These are phyloP conservation scores for Silene conica DNA, from an alignment of 148 eudicot species.

Conservation along the genomic window DNA sequence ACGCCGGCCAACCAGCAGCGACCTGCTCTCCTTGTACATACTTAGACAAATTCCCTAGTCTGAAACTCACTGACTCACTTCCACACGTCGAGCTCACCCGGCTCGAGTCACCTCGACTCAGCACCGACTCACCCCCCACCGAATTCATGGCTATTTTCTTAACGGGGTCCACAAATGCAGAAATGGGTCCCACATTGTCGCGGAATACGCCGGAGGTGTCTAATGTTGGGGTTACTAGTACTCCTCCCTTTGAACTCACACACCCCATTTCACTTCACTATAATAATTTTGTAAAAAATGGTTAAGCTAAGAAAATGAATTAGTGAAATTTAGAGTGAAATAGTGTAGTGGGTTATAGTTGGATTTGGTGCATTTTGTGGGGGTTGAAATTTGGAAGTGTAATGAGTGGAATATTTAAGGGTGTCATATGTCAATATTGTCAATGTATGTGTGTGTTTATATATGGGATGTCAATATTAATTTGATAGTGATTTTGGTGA, in stretches of 20 bases:
- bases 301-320: no score
- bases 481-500: background rate
- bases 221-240: slow-evolving; percentile 65
- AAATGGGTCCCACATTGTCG: slow-evolving; percentile 29
- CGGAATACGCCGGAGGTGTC: slow-evolving; percentile 63
- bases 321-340: background rate
- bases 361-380: background rate
- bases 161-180: background rate
- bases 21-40: slow-evolving; percentile 75
- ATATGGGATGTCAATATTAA: no score
- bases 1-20: slow-evolving; percentile 99
- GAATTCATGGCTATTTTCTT: background rate
- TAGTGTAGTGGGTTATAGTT: background rate
- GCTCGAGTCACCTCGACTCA: slow-evolving; percentile 35
- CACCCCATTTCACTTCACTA: slow-evolving; percentile 61
- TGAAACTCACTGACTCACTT: slow-evolving; percentile 67
- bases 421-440: background rate
- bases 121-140: slow-evolving; percentile 8
- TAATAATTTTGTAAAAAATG: no score
- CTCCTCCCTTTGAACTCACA: slow-evolving; percentile 79
- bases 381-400: background rate
- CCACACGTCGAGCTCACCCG: slow-evolving; percentile 51
- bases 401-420: background rate
- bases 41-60: slow-evolving; percentile 78
- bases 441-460: no score